These are phyloP conservation scores for Conidiobolus incongruus DNA, from an alignment of 371 early-diverging fungal genomes.

Conservation along the genomic window DNA sequence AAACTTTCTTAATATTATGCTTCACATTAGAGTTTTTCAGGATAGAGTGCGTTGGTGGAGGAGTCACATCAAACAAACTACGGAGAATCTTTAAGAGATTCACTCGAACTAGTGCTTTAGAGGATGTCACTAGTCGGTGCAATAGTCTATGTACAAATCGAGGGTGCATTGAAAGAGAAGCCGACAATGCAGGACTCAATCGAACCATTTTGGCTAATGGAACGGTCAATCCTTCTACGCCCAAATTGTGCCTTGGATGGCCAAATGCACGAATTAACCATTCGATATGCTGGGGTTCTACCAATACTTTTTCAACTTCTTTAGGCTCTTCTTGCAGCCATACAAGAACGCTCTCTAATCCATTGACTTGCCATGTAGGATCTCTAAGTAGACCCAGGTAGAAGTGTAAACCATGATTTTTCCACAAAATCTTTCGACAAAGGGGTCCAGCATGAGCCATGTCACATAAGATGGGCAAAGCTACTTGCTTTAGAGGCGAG, in stretches of 20 bases:
- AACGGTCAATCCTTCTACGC: constrained; percentile 18
- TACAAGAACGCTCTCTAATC: constrained; percentile 24
- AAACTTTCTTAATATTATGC: constrained; percentile 1
- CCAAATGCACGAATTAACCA: constrained; percentile 14
- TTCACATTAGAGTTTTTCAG: not conserved
- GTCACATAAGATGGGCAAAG: constrained; percentile 30
- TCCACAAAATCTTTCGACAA: constrained; percentile 19
- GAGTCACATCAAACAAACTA: not conserved
- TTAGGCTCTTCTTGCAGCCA: constrained; percentile 24
- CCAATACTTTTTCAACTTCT: constrained; percentile 15
- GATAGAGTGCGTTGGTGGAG: not conserved
- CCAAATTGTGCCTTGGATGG: constrained; percentile 15
- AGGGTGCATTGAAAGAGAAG: constrained; percentile 11
- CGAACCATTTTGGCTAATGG: constrained; percentile 17
- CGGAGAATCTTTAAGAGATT: constrained; percentile 17
- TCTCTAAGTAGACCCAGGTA: constrained; percentile 25
- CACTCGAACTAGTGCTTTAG: constrained; percentile 20
- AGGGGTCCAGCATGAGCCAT: constrained; percentile 22
- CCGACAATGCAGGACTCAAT: constrained; percentile 12
- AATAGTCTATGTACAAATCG: constrained; percentile 13
- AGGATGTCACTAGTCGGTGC: constrained; percentile 12
- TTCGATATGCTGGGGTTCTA: constrained; percentile 11
- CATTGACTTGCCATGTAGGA: constrained; percentile 27
- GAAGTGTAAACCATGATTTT: constrained; percentile 15
- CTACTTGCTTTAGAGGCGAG: constrained; percentile 25